Conservation (phyloP, 2,329 filamentous ascomycete species). For the Ophiostoma tasmaniense region DNA sequence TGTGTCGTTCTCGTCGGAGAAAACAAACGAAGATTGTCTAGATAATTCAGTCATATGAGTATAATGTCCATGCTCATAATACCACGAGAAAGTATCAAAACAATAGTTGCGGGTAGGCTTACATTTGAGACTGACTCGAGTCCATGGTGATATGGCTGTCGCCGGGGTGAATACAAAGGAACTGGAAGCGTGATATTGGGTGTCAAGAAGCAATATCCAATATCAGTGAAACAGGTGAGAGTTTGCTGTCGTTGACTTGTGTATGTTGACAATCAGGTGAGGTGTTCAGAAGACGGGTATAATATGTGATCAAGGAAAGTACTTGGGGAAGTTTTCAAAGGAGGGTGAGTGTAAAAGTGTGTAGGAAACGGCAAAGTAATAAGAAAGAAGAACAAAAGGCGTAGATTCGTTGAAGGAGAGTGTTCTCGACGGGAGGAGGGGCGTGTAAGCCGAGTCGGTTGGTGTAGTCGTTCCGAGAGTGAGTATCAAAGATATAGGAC, state of each 20-base stretch:
- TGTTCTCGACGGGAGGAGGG: slow-evolving; percentile 7
- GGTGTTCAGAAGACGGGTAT: neutral
- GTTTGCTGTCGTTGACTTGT: neutral
- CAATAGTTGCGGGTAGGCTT: slow-evolving; percentile 25
- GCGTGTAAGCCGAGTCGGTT: neutral
- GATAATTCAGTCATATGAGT: neutral
- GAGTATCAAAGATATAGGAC: slow-evolving; percentile 8
- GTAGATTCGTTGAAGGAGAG: neutral
- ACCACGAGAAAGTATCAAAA: neutral
- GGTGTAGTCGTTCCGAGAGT: slow-evolving; percentile 2
- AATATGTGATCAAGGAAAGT: slow-evolving; percentile 5
- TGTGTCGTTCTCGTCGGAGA: slow-evolving; percentile 28
- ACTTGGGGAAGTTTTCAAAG: neutral
- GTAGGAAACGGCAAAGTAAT: neutral
- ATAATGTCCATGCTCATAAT: neutral
- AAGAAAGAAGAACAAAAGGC: neutral
- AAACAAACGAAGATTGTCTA: slow-evolving; percentile 39
- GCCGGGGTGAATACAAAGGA: slow-evolving; percentile 8
- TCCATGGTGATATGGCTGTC: slow-evolving; percentile 39
- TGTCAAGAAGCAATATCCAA: neutral
- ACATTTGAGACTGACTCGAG: slow-evolving; percentile 44
- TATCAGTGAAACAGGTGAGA: neutral
- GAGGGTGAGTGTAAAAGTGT: slow-evolving; percentile 3
- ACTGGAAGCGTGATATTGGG: neutral
- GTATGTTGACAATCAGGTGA: neutral